These are phyloP conservation scores for Trichoderma sp. DNA, from an alignment of 2,329 filamentous ascomycete species.

Conservation along the genomic window DNA sequence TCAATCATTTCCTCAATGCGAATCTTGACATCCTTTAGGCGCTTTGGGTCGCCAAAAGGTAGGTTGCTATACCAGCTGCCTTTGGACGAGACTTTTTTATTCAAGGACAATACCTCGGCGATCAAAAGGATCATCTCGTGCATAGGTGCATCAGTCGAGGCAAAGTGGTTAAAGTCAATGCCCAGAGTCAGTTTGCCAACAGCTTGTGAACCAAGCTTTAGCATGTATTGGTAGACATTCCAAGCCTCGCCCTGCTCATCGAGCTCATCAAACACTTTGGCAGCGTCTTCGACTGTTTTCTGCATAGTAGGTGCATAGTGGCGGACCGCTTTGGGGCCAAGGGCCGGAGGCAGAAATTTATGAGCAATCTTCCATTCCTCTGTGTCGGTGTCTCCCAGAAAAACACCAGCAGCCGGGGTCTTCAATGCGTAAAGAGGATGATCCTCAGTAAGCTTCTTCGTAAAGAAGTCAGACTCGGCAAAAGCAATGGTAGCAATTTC, in stretches of 20 bases:
- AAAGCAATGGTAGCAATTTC: slow-evolving; percentile 51
- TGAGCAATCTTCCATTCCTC: slow-evolving; percentile 57
- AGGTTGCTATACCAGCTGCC: slow-evolving; percentile 60
- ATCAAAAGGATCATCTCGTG: slow-evolving; percentile 57
- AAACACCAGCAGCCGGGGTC: slow-evolving; percentile 48
- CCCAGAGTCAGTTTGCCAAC: slow-evolving; percentile 51
- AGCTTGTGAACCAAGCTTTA: slow-evolving; percentile 53
- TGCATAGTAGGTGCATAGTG: slow-evolving; percentile 66
- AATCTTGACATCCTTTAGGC: slow-evolving; percentile 42
- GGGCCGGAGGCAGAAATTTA: slow-evolving; percentile 64
- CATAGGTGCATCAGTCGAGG: slow-evolving; percentile 48
- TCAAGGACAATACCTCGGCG: slow-evolving; percentile 56
- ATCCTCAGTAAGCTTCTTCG: slow-evolving; percentile 55
- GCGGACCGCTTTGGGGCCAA: slow-evolving; percentile 62
- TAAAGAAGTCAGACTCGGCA: slow-evolving; percentile 56
- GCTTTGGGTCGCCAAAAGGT: slow-evolving; percentile 61
- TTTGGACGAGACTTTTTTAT: slow-evolving; percentile 54
- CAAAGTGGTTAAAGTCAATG: slow-evolving; percentile 52
- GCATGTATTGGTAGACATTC: slow-evolving; percentile 56
- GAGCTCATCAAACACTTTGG: slow-evolving; percentile 55
- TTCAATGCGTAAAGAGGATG: slow-evolving; percentile 53
- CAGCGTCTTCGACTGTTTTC: slow-evolving; percentile 54
- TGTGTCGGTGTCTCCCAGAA: slow-evolving; percentile 55
- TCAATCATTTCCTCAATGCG: slow-evolving; percentile 45
- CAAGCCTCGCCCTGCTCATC: slow-evolving; percentile 52